A percentile compares a stretch with the other conserved stretches of the same genome.
Evolutionary conservation across 768 basidiomycete species (phyloP).

Genomic region (Steccherinum ochraceum): DNA sequence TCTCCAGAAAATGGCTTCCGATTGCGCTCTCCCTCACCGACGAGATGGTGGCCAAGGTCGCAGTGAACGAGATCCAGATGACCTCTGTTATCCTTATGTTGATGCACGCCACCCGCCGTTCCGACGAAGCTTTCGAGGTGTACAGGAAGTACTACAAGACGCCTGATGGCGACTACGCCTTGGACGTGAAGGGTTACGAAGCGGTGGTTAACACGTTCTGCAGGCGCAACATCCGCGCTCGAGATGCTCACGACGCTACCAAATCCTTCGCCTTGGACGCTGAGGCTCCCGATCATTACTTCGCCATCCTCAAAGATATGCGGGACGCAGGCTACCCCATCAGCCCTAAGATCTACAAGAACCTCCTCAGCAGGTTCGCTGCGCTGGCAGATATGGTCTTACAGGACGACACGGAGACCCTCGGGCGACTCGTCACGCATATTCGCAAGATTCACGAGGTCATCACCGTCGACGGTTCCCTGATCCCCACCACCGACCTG

Average conservation of each 20-base stretch:
- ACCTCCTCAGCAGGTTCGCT: slow-evolving; percentile 53
- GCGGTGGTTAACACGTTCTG: slow-evolving; percentile 61
- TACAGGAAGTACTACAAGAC: slow-evolving; percentile 42
- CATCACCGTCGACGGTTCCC: slow-evolving; percentile 71
- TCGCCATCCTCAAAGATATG: slow-evolving; percentile 80
- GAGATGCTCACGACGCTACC: too few relatives aligned
- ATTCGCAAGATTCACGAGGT: slow-evolving; percentile 66
- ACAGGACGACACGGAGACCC: slow-evolving; percentile 17
- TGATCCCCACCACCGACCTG: slow-evolving; percentile 62
- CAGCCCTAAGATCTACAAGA: slow-evolving; percentile 57
- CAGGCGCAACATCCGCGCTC: slow-evolving; percentile 26
- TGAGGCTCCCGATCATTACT: slow-evolving; percentile 34
- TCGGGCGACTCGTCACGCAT: slow-evolving; percentile 16
- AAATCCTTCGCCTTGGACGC: neutral
- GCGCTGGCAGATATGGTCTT: slow-evolving; percentile 28
- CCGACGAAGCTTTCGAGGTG: slow-evolving; percentile 54
- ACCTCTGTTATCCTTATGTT: slow-evolving; percentile 54
- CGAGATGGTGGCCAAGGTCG: slow-evolving; percentile 58
- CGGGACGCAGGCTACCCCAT: slow-evolving; percentile 52
- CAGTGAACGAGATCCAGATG: slow-evolving; percentile 36
- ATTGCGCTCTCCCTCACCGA: slow-evolving; percentile 46
- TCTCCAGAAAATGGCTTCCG: slow-evolving; percentile 42
- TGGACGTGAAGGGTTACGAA: slow-evolving; percentile 56
- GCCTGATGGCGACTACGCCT: slow-evolving; percentile 16
- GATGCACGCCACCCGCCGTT: slow-evolving; percentile 54